phyloP scores from a whole-genome alignment of 2,329 filamentous ascomycete genomes.

The Cordyceps cicadae region DNA sequence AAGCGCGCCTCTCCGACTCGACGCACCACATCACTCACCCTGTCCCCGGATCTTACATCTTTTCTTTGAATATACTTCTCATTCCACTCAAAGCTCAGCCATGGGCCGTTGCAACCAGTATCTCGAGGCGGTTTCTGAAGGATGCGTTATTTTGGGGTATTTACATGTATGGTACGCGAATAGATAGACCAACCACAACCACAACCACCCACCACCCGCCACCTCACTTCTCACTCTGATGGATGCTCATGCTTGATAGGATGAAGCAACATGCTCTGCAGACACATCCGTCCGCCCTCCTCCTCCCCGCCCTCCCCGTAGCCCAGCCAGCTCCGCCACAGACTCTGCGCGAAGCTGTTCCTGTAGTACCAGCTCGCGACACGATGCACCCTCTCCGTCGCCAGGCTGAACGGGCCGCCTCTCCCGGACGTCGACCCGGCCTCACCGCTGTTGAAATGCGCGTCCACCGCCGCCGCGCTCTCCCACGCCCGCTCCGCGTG shows the following conservation, averaged over 20 bases:
- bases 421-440: constrained; percentile 56
- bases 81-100: too few relatives aligned
- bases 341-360: constrained; percentile 61
- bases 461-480: constrained; percentile 54
- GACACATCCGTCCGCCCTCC: constrained; percentile 60
- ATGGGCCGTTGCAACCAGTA: background rate
- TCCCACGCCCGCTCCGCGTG: constrained; percentile 71
- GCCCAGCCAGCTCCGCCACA: constrained; percentile 72
- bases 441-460: constrained; percentile 68
- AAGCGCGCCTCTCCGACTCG: too few relatives aligned
- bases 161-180: too few relatives aligned
- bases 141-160: background rate
- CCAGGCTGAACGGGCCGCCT: constrained; percentile 57
- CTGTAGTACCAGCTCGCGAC: constrained; percentile 83
- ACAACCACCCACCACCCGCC: too few relatives aligned
- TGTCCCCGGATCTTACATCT: too few relatives aligned
- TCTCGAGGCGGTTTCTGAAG: background rate
- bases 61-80: too few relatives aligned
- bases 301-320: constrained; percentile 46
- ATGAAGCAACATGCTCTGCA: constrained; percentile 73
- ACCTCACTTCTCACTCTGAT: constrained; percentile 22
- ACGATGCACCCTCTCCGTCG: constrained; percentile 73
- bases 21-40: too few relatives aligned
- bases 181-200: too few relatives aligned
- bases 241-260: constrained; percentile 63